Evolutionary conservation across 257 asterid genomes (phyloP), one percentile per base, ranked within the genome.

Genomic region (Paraleonurus japonicus): DNA sequence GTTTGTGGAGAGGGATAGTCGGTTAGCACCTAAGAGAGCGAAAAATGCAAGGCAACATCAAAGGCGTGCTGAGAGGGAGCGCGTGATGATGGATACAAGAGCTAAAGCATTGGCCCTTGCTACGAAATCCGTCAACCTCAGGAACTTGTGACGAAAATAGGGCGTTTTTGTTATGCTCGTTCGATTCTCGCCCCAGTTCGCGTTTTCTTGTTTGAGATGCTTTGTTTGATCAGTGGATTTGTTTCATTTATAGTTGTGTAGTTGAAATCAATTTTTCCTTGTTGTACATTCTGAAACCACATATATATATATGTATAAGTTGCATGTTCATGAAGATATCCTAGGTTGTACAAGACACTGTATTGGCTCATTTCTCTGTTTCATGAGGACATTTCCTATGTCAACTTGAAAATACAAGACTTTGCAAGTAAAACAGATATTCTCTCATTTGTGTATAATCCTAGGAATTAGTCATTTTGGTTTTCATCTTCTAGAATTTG

Each of bases 21-120:
- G 96, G 45, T 77, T 94, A 74, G 99, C 99, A 4, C 96, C 99
- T 51, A 94, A 94, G 83, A 87, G 99, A 33, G 99, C 99, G 3
- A 94, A 94, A 80, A 94, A 94, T 19, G 95, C 92, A 3, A 84
- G 99, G 84, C 99, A 94, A 69, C 95, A 78, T 71, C 94, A 88
- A 67, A 79, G 98, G 43, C 96, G 99, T 28, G 95, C 98, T 13
- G 92, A 84, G 79, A 89, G 84, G 86, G 92, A 91, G 67, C 69
- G 89, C 84, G 82, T 89, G 12, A 88, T 47, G 81, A 83, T 45
- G 80, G 85, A 85, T 79, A 24, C 84, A 10, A 83, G 87, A 71
- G 96, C 90, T 8, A 91, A 92, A 78, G 95, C 99, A 16, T 27
- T 89, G 48, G 93, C 86, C 15, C 96, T 89, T 58, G 98, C 99